Percentiles rank a stretch among this genome's conserved stretches.
These are phyloP conservation scores for Fusarium oxysporum DNA, from an alignment of 2,329 filamentous ascomycete genomes.

Conservation along the genomic window DNA sequence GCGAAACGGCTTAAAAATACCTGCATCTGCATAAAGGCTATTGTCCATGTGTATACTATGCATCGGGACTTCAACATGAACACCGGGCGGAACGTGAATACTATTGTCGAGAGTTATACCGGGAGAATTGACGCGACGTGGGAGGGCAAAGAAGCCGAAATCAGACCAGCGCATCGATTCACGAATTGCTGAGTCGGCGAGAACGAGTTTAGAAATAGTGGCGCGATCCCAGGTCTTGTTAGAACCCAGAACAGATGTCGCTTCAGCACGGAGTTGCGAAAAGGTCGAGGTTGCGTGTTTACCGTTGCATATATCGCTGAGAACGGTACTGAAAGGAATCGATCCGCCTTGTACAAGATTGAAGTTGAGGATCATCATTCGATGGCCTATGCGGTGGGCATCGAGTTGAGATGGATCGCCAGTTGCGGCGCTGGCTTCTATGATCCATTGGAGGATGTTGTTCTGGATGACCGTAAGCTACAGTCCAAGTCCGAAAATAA, in stretches of 20 bases:
- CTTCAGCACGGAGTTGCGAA: neutral
- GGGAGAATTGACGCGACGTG: neutral
- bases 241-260: neutral
- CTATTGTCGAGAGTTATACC: neutral
- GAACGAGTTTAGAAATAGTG: neutral
- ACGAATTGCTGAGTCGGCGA: neutral
- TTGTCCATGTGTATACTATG: neutral
- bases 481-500: accelerated
- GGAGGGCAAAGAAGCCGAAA: neutral
- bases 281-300: neutral
- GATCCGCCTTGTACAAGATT: neutral
- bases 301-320: neutral
- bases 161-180: slow-evolving; percentile 5
- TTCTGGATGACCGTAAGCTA: neutral
- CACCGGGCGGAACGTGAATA: neutral
- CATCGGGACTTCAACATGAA: neutral
- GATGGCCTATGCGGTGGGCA: neutral
- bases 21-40: neutral
- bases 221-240: neutral
- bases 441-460: neutral
- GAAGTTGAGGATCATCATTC: neutral
- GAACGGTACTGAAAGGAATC: neutral
- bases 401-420: neutral
- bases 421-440: neutral
- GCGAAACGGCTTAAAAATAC: neutral